Percentiles rank a stretch among this genome's conserved stretches.
Conservation (phyloP, 768 basidiomycete genomes). For the Termitomyces heimii region DNA sequence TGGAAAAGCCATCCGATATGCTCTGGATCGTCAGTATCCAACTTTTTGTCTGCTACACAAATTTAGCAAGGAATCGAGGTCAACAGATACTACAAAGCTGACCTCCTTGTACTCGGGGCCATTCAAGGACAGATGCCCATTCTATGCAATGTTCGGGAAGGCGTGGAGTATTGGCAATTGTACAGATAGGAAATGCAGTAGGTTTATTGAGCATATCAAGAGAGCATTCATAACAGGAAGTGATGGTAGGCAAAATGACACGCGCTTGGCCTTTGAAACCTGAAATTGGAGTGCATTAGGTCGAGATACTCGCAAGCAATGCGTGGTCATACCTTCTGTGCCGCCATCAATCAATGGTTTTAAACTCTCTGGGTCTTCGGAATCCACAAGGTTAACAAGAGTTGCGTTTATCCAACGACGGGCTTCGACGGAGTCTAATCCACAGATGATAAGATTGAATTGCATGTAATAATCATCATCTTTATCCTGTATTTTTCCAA, state of each 20-base stretch:
- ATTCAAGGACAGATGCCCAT: conserved; percentile 98
- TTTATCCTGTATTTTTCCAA: conserved; percentile 98
- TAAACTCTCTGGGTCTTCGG: conserved; percentile 86
- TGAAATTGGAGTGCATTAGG: conserved; percentile 22
- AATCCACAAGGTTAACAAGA: conserved; percentile 89
- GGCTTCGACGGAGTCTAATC: conserved; percentile 95
- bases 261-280: conserved; percentile 98
- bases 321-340: conserved; percentile 71
- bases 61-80: not conserved
- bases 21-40: conserved; percentile 97
- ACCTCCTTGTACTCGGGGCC: conserved; percentile 94
- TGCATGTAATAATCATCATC: conserved; percentile 92
- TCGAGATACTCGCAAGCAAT: not conserved
- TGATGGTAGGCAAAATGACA: conserved; percentile 91
- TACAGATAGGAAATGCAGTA: conserved; percentile 96
- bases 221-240: conserved; percentile 97
- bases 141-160: conserved; percentile 99
- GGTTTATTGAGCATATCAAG: conserved; percentile 98
- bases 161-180: conserved; percentile 97
- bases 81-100: conserved; percentile 9
- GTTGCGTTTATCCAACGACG: conserved; percentile 99
- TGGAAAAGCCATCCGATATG: conserved; percentile 93
- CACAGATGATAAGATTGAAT: conserved; percentile 96
- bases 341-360: conserved; percentile 98
- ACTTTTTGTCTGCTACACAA: conserved; percentile 68